phyloP scores from a whole-genome alignment of 202 grass and related monocot species.

The Eragrostis tef region DNA sequence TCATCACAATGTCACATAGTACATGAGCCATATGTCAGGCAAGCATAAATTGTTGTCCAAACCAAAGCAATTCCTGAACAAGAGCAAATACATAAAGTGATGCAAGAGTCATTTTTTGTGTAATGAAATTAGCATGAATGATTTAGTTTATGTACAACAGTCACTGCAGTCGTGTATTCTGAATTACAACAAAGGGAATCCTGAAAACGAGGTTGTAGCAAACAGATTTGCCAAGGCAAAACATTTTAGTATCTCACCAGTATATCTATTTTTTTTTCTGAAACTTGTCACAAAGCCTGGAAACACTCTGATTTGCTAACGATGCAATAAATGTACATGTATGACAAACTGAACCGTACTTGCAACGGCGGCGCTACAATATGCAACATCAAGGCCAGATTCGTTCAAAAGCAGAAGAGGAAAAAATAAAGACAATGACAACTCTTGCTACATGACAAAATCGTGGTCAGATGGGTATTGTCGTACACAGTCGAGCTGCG shows the following conservation, averaged over 20 bases:
- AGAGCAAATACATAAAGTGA: background rate
- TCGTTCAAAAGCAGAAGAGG: background rate
- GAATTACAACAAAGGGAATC: no score
- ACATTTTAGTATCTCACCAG: background rate
- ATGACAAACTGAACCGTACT: background rate
- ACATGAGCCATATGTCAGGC: background rate
- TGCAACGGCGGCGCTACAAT: background rate
- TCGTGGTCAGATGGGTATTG: slow-evolving; percentile 18
- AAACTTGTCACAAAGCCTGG: no score
- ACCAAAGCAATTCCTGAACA: background rate
- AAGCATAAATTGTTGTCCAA: background rate
- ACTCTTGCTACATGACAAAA: slow-evolving; percentile 42
- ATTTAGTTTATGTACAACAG: background rate
- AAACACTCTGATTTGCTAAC: background rate
- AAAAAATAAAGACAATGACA: background rate
- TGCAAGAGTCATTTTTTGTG: background rate
- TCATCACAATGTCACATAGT: background rate
- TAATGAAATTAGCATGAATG: background rate
- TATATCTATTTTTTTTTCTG: background rate
- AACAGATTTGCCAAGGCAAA: background rate
- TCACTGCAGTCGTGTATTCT: background rate
- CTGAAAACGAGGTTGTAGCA: background rate
- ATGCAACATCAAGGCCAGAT: background rate
- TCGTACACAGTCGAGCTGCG: background rate
- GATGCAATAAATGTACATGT: background rate